Evolutionary conservation across 345 rosid species (phyloP).

Genomic region (Ailanthus altissimus): DNA sequence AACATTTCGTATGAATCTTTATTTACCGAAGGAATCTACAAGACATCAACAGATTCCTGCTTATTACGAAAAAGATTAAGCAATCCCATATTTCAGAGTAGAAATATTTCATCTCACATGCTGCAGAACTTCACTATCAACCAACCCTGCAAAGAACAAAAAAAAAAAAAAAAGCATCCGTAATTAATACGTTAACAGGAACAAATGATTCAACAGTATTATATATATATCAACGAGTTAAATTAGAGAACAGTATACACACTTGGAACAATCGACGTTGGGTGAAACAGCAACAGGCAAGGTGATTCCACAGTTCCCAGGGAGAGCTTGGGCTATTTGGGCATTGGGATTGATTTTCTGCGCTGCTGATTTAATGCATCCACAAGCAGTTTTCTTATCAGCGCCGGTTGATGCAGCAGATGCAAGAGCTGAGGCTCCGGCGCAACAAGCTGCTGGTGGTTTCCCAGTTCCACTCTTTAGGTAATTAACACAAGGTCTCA

Average conservation of each 20-base stretch:
- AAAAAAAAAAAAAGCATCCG: neutral
- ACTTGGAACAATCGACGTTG: slow-evolving; percentile 42
- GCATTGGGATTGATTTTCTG: slow-evolving; percentile 29
- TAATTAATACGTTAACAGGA: neutral
- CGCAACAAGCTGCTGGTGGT: slow-evolving; percentile 38
- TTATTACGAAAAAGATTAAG: slow-evolving; percentile 4
- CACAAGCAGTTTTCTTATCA: slow-evolving; percentile 37
- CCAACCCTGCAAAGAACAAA: slow-evolving; percentile 13
- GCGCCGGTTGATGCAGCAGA: slow-evolving; percentile 29
- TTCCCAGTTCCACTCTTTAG: slow-evolving; percentile 31
- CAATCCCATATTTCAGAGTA: neutral
- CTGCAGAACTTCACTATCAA: slow-evolving; percentile 1
- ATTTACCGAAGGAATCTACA: slow-evolving; percentile 1
- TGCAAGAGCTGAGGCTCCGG: slow-evolving; percentile 37
- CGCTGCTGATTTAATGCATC: slow-evolving; percentile 39
- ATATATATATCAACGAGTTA: too few species aligned
- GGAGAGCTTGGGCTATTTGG: slow-evolving; percentile 36
- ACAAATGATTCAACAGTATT: too few species aligned
- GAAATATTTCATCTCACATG: neutral
- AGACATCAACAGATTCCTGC: slow-evolving; percentile 1
- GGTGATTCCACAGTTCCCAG: slow-evolving; percentile 39
- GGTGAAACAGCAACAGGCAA: slow-evolving; percentile 33
- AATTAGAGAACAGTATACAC: neutral
- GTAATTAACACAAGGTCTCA: slow-evolving; percentile 39
- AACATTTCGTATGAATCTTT: neutral